Percentiles rank a stretch among this genome's conserved stretches.
Evolutionary conservation across 495 filamentous ascomycete species (phyloP).

Genomic region (Aspergillus asperescens): DNA sequence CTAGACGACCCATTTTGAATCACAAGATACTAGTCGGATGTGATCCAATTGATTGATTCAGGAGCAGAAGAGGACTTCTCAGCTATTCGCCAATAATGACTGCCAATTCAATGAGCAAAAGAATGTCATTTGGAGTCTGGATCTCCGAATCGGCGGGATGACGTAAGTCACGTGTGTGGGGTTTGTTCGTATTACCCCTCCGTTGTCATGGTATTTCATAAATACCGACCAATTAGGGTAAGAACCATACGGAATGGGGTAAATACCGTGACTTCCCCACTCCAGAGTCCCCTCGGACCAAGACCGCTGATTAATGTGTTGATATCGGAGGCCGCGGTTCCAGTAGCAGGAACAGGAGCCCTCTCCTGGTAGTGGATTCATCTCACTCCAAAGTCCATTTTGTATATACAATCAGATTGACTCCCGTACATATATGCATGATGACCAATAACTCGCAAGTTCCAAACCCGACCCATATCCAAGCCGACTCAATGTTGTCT

Average conservation of each 20-base stretch:
- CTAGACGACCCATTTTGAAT: conserved; percentile 35
- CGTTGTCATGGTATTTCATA: conserved; percentile 19
- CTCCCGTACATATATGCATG: conserved; percentile 6
- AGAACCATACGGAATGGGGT: no score
- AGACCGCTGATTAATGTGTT: conserved; percentile 8
- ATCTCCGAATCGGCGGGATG: conserved; percentile 11
- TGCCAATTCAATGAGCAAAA: not conserved
- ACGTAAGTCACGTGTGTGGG: conserved; percentile 40
- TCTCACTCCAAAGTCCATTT: not conserved
- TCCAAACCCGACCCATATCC: conserved; percentile 54
- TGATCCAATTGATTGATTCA: not conserved
- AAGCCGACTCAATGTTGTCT: conserved; percentile 77
- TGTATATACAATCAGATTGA: not conserved
- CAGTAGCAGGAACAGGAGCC: not conserved
- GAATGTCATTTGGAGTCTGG: conserved; percentile 14
- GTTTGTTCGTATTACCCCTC: conserved; percentile 25
- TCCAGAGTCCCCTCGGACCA: not conserved
- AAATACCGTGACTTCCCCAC: not conserved
- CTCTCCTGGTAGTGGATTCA: not conserved
- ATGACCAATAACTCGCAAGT: conserved; percentile 35
- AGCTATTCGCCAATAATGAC: not conserved
- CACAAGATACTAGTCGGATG: not conserved
- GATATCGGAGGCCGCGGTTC: not conserved
- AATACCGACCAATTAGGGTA: not conserved
- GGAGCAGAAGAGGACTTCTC: not conserved